A percentile compares a stretch with the other conserved stretches of the same genome.
Conservation (phyloP, 768 basidiomycete species). For the Sutorius australiensis region DNA sequence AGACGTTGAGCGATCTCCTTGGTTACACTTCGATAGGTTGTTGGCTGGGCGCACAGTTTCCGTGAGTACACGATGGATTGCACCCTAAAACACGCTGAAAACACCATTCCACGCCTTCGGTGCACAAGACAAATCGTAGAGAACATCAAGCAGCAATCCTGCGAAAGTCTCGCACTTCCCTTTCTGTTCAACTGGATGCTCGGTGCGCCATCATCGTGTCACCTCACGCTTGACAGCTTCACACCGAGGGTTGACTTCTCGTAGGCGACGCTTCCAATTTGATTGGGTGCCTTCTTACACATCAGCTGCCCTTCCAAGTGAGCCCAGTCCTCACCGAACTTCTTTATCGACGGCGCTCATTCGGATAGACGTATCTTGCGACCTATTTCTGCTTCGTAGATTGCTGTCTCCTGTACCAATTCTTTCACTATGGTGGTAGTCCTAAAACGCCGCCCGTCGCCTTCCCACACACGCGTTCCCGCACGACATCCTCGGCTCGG, state of each 20-base stretch:
- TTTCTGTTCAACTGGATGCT: constrained; percentile 93
- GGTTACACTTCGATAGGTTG: constrained; percentile 70
- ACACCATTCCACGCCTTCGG: constrained; percentile 7
- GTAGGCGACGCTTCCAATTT: constrained; percentile 91
- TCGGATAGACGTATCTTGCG: constrained; percentile 77
- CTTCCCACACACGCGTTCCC: constrained; percentile 38
- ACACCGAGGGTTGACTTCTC: constrained; percentile 3
- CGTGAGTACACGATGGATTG: constrained; percentile 49
- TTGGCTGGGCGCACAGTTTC: constrained; percentile 87
- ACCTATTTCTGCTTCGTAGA: constrained; percentile 89
- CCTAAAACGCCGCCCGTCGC: constrained; percentile 33
- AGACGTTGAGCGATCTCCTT: constrained; percentile 53
- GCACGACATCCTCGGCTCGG: constrained; percentile 42
- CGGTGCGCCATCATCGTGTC: constrained; percentile 47
- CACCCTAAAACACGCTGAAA: background rate
- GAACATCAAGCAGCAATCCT: constrained; percentile 71
- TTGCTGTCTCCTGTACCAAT: constrained; percentile 70
- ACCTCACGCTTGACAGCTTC: background rate
- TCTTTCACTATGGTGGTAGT: constrained; percentile 63
- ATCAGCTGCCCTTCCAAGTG: constrained; percentile 94
- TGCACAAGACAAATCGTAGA: constrained; percentile 71
- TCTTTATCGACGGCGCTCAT: constrained; percentile 5
- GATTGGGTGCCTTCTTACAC: constrained; percentile 85
- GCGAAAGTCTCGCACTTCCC: constrained; percentile 87
- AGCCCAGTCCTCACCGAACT: constrained; percentile 17